phyloP scores from a whole-genome alignment of 2,329 filamentous ascomycete genomes.

The Pseudogymnoascus verrucosus region DNA sequence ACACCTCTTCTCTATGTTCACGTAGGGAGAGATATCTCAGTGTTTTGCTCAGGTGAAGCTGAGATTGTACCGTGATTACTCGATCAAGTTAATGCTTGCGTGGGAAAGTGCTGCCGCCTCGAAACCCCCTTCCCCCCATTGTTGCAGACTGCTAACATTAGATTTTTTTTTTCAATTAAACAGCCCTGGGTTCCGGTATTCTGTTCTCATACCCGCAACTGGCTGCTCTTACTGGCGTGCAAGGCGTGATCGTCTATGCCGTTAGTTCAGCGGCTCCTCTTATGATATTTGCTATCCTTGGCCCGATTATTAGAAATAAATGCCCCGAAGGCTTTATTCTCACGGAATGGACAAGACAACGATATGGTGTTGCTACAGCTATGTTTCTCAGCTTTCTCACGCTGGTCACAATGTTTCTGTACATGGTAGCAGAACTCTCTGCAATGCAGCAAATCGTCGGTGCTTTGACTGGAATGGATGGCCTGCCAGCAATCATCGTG shows the following conservation, averaged over 20 bases:
- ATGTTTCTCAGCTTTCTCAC: conserved; percentile 72
- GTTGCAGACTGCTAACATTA: conserved; percentile 36
- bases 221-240: conserved; percentile 68
- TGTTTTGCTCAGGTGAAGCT: conserved; percentile 52
- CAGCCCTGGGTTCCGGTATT: conserved; percentile 77
- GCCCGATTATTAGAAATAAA: conserved; percentile 69
- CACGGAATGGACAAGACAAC: conserved; percentile 75
- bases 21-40: conserved; percentile 18
- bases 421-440: conserved; percentile 80
- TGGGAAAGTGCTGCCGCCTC: conserved; percentile 94
- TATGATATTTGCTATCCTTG: conserved; percentile 64
- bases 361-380: conserved; percentile 62
- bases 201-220: conserved; percentile 77
- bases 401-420: conserved; percentile 72
- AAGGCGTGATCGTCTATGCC: conserved; percentile 71
- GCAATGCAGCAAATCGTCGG: conserved; percentile 72
- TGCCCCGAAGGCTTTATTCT: conserved; percentile 79
- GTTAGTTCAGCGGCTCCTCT: conserved; percentile 65
- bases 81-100: conserved; percentile 99
- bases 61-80: conserved; percentile 94
- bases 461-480: conserved; percentile 65
- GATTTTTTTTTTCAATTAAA: conserved; percentile 16
- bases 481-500: conserved; percentile 68
- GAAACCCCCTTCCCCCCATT: conserved; percentile 28
- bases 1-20: conserved; percentile 37